Conservation (phyloP, 345 rosid genomes). For the Murraya paniculata region DNA sequence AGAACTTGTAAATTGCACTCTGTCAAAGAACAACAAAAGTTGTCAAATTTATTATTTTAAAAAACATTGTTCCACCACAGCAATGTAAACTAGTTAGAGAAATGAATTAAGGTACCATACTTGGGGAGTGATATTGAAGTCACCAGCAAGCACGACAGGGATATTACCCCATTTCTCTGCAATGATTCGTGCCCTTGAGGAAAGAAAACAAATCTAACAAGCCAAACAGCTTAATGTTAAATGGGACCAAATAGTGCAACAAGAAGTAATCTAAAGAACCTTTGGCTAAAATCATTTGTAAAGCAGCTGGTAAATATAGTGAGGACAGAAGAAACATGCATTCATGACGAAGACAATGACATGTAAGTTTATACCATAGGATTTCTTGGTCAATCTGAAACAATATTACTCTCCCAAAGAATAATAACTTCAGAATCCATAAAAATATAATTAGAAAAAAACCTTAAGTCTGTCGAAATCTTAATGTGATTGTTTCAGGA, state of each 20-base stretch:
- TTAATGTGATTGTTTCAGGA: neutral
- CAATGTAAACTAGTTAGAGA: neutral
- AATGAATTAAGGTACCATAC: slow-evolving; percentile 24
- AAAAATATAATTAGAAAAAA: no score
- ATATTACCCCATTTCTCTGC: slow-evolving; percentile 70
- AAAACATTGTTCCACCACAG: slow-evolving; percentile 7
- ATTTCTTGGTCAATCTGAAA: slow-evolving; percentile 1
- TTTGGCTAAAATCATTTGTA: neutral
- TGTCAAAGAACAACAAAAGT: slow-evolving; percentile 30
- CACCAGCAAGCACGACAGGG: slow-evolving; percentile 57
- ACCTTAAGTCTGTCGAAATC: neutral
- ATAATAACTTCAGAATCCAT: neutral
- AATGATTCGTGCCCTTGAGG: slow-evolving; percentile 62
- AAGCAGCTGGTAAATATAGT: neutral
- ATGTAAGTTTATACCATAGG: neutral
- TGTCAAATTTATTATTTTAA: neutral
- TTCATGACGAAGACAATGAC: neutral
- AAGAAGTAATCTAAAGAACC: neutral
- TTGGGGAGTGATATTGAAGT: slow-evolving; percentile 71
- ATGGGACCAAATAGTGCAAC: slow-evolving; percentile 4
- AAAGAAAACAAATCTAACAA: slow-evolving; percentile 36
- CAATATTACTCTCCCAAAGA: neutral
- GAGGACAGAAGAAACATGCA: neutral
- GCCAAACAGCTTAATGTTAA: slow-evolving; percentile 13
- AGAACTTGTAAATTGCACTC: slow-evolving; percentile 80